These are phyloP conservation scores for Rosa multiflora DNA, from an alignment of 306 rosid species.

Conservation along the genomic window DNA sequence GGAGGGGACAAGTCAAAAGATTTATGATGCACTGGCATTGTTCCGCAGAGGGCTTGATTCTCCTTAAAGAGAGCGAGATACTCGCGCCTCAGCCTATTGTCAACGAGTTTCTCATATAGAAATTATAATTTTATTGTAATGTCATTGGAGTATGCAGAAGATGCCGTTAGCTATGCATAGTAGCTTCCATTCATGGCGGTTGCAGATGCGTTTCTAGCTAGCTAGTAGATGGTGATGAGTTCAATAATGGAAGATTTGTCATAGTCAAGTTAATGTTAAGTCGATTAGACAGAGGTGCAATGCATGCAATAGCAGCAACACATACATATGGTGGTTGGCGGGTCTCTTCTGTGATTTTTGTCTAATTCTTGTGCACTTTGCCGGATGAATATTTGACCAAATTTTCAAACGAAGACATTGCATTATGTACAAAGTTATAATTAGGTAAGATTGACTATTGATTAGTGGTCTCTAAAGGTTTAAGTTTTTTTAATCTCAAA, in stretches of 20 bases:
- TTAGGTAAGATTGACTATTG: no score
- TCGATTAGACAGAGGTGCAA: background rate
- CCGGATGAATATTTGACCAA: background rate
- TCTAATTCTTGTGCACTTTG: background rate
- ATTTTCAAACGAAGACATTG: background rate
- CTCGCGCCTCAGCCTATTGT: no score
- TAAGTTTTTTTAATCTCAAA: no score
- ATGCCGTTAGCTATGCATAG: background rate
- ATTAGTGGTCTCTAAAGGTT: background rate
- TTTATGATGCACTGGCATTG: no score
- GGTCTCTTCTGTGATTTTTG: background rate
- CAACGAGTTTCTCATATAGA: no score
- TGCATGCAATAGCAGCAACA: background rate
- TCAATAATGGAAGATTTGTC: background rate
- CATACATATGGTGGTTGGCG: background rate
- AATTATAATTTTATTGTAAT: no score
- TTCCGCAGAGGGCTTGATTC: no score
- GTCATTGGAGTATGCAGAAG: background rate
- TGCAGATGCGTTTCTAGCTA: background rate
- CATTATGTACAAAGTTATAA: background rate
- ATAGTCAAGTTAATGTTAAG: background rate
- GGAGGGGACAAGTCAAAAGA: no score
- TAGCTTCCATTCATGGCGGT: background rate
- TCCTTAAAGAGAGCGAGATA: no score
- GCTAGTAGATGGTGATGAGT: no score